Conservation (phyloP, 2,329 filamentous ascomycete genomes). For the Elsinoe perseae region DNA sequence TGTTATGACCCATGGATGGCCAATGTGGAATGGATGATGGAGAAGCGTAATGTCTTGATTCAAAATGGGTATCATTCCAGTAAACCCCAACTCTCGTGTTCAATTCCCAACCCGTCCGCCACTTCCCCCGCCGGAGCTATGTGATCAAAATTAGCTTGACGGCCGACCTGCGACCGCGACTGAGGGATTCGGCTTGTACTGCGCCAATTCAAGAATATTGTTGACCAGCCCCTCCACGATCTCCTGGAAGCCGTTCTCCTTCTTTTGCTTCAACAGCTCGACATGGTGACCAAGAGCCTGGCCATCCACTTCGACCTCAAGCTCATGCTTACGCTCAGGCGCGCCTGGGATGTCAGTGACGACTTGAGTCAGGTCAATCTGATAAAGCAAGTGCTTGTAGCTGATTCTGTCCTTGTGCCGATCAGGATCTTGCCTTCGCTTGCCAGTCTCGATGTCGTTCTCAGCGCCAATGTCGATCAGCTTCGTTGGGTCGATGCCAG, state of each 20-base stretch:
- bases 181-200: not conserved
- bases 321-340: slow-evolving; percentile 63
- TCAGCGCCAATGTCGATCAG: slow-evolving; percentile 45
- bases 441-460: slow-evolving; percentile 35
- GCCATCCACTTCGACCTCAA: slow-evolving; percentile 69
- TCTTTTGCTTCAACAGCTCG: slow-evolving; percentile 43
- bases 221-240: slow-evolving; percentile 68
- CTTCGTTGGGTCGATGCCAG: slow-evolving; percentile 48
- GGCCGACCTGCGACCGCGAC: not conserved
- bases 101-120: not conserved
- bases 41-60: not conserved
- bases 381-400: slow-evolving; percentile 80
- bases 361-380: slow-evolving; percentile 90
- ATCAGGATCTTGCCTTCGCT: slow-evolving; percentile 17
- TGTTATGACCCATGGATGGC: not conserved
- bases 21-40: not conserved
- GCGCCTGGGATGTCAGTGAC: slow-evolving; percentile 41
- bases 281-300: slow-evolving; percentile 59
- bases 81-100: not conserved
- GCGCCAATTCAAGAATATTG: slow-evolving; percentile 55
- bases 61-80: not conserved
- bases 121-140: not conserved
- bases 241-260: slow-evolving; percentile 55
- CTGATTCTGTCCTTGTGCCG: slow-evolving; percentile 76
- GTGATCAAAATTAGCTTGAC: too few relatives aligned